phyloP scores from a whole-genome alignment of 306 rosid genomes.

The Castanea sativa region DNA sequence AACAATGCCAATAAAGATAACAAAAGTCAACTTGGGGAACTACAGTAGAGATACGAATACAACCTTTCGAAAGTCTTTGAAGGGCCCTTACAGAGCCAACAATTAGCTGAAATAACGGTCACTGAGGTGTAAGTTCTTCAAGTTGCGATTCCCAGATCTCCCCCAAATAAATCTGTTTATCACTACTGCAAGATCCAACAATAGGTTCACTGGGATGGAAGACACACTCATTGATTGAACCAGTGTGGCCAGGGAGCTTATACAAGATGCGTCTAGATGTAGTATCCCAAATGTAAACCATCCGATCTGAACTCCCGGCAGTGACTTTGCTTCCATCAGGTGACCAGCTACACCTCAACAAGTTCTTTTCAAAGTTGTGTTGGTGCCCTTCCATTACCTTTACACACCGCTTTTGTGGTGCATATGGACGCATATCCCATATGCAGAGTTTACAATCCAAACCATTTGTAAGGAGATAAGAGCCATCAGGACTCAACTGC shows the following conservation, averaged over 20 bases:
- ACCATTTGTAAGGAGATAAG: conserved; percentile 91
- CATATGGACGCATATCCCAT: conserved; percentile 98
- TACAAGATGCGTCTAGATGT: conserved; percentile 85
- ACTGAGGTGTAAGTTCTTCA: background rate
- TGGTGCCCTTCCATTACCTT: conserved; percentile 95
- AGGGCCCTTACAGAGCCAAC: background rate
- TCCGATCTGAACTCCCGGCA: conserved; percentile 89
- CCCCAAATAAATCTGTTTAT: conserved; percentile 85
- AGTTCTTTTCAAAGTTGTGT: conserved; percentile 88
- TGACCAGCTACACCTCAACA: conserved; percentile 87
- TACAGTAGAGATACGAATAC: background rate
- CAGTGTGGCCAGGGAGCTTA: conserved; percentile 94
- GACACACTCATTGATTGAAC: conserved; percentile 66
- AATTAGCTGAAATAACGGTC: background rate
- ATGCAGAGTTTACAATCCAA: conserved; percentile 96
- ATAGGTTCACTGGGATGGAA: conserved; percentile 87
- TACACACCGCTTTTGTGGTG: conserved; percentile 90
- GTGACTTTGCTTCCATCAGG: conserved; percentile 94
- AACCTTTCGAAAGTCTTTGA: background rate
- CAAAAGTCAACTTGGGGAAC: background rate
- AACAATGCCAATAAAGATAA: background rate
- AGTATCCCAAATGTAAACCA: conserved; percentile 93
- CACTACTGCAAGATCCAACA: conserved; percentile 86
- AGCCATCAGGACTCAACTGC: conserved; percentile 98
- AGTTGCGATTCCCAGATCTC: conserved; percentile 48